Conservation (phyloP, 179 eudicot genomes). For the Spergularia azorica region DNA sequence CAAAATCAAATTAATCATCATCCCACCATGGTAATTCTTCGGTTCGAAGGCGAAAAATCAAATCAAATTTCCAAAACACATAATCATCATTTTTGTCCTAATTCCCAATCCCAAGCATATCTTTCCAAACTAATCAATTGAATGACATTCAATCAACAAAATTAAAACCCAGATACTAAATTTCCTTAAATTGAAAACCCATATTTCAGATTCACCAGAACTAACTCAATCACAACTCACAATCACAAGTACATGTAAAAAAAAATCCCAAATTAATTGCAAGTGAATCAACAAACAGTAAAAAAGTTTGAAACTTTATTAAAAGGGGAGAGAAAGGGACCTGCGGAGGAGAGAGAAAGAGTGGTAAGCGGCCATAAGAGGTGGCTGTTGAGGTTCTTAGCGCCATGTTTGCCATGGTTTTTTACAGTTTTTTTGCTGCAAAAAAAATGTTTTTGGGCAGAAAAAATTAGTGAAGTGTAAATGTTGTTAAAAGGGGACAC, state of each 20-base stretch:
- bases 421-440: not conserved
- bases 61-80: too few species aligned
- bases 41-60: too few species aligned
- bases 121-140: too few species aligned
- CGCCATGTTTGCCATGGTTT: slow-evolving; percentile 34
- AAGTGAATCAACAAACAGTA: not conserved
- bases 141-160: too few species aligned
- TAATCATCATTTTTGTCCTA: too few species aligned
- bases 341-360: slow-evolving; percentile 50
- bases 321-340: slow-evolving; percentile 23
- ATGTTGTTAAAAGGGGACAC: not conserved
- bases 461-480: too few species aligned
- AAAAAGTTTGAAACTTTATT: not conserved
- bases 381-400: slow-evolving; percentile 47
- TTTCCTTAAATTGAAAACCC: too few species aligned
- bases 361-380: slow-evolving; percentile 49
- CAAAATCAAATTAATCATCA: too few species aligned
- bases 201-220: too few species aligned
- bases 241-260: not conserved
- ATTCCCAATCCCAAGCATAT: too few species aligned
- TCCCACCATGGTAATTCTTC: too few species aligned
- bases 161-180: too few species aligned
- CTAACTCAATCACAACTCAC: not conserved
- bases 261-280: not conserved
- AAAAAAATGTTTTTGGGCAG: not conserved